These are phyloP conservation scores for Calonectria ilicicola DNA, from an alignment of 2,329 filamentous ascomycete genomes.

Conservation along the genomic window DNA sequence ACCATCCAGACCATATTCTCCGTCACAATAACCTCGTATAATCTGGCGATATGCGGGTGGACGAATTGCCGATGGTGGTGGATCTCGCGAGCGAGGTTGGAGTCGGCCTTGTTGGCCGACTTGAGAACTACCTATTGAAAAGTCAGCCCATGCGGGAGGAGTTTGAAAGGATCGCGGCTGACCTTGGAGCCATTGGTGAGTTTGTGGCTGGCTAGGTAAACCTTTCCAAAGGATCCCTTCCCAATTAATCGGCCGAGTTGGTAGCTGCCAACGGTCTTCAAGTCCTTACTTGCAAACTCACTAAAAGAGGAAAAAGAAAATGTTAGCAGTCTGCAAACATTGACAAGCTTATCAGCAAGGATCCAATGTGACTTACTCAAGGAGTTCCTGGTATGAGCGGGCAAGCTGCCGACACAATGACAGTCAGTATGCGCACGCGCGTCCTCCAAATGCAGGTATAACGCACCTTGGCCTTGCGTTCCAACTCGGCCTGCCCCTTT, in stretches of 20 bases:
- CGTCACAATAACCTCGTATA: constrained; percentile 98
- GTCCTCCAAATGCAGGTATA: background rate
- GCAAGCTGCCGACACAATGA: constrained; percentile 74
- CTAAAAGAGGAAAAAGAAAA: constrained; percentile 58
- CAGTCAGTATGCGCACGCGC: constrained; percentile 5
- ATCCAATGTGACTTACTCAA: constrained; percentile 77
- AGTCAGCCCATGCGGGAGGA: constrained; percentile 4
- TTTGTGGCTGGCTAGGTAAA: constrained; percentile 95
- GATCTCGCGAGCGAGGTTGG: constrained; percentile 96
- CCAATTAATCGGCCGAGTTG: constrained; percentile 91
- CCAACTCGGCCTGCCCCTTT: constrained; percentile 69
- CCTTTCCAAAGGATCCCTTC: constrained; percentile 98
- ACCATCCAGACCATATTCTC: constrained; percentile 96
- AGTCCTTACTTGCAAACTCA: constrained; percentile 93
- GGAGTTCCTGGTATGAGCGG: constrained; percentile 94
- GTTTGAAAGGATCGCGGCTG: constrained; percentile 37
- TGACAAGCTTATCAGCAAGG: background rate
- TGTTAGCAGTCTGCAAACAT: background rate
- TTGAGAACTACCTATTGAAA: constrained; percentile 88
- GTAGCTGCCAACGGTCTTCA: constrained; percentile 95
- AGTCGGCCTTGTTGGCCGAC: constrained; percentile 94
- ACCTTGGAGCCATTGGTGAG: constrained; percentile 99
- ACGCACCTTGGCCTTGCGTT: constrained; percentile 71
- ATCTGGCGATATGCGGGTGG: constrained; percentile 94
- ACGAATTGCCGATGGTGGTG: constrained; percentile 98